Evolutionary conservation across 2,329 filamentous ascomycete genomes (phyloP), one percentile per base, ranked within the genome.

Genomic region (Esteya vermicola): DNA sequence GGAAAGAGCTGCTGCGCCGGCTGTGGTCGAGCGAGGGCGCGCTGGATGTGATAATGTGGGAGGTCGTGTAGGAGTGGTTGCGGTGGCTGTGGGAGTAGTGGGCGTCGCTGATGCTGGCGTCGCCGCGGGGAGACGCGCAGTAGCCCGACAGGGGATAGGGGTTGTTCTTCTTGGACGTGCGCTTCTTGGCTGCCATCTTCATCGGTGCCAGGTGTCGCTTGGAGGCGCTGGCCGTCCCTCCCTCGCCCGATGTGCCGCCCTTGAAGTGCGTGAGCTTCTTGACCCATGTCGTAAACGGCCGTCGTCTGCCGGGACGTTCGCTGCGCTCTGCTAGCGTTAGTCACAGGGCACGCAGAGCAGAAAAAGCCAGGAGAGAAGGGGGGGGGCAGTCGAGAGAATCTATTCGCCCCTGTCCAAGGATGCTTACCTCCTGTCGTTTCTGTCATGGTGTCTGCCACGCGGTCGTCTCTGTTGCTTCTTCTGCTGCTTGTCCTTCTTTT

Each of bases 221-320:
- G 34, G 57, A 52, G 44, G n/a, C n/a, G n/a, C 52, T 59, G 47
- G 35, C 67, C 65, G 44, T 59, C 50, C 53, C 44, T 32, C 67
- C 67, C 44, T 75, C 69, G 47, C 72, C 75, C 25, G 78, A 81
- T 5, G 78, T 78, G 41, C 55, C 58, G 27, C 36, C 40, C 59
- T 93, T 95, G 61, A 94, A 80, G 57, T 81, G 89, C 45, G 86
- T 79, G 42, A 96, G 74, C 54, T 88, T 88, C 68, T 88, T 93
- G 67, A 98, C 85, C 82, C 89, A 93, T 50, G 79, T 84, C 35
- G 88, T 75, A 56, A 96, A 96, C 20, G 88, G 89, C 47, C 84
- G 78, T 51, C 86, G 80, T 48, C 85, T 81, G 51, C 72, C 73
- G 54, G 61, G 50, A 48, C 70, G 63, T 49, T 65, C 64, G 49